Conservation (phyloP, 768 basidiomycete genomes). For the Phaeotremella fagi region DNA sequence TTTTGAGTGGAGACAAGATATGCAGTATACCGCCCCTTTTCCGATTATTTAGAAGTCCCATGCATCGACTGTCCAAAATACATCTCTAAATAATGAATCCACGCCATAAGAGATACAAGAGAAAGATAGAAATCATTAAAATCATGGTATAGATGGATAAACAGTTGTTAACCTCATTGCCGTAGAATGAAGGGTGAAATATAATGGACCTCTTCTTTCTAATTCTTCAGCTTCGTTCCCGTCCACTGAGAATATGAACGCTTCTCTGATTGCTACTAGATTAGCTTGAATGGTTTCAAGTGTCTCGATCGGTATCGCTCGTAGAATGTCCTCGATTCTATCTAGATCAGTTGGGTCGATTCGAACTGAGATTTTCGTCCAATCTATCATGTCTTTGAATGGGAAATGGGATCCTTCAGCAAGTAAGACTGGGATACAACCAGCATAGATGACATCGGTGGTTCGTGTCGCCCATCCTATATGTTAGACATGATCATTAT, state of each 20-base stretch:
- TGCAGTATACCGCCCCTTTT: too few relatives aligned
- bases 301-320: constrained; percentile 40
- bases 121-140: too few relatives aligned
- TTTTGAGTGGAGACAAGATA: too few relatives aligned
- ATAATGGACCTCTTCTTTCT: constrained; percentile 48
- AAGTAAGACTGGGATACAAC: constrained; percentile 51
- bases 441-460: constrained; percentile 51
- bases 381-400: constrained; percentile 50
- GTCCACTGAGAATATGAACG: constrained; percentile 49
- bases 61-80: too few relatives aligned
- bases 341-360: constrained; percentile 49
- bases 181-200: constrained; percentile 48
- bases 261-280: constrained; percentile 48
- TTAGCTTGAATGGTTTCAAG: constrained; percentile 49
- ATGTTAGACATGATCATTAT: background rate
- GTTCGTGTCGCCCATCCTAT: constrained; percentile 50
- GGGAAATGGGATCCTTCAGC: constrained; percentile 50
- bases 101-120: too few relatives aligned
- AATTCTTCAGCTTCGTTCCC: constrained; percentile 45
- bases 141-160: too few relatives aligned
- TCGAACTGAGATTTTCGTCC: constrained; percentile 49
- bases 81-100: too few relatives aligned
- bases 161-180: constrained; percentile 45
- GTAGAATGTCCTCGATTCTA: constrained; percentile 48
- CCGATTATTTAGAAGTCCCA: too few relatives aligned